phyloP scores from a whole-genome alignment of 2,329 filamentous ascomycete species.

The Macrophomina pseudophaseolina region DNA sequence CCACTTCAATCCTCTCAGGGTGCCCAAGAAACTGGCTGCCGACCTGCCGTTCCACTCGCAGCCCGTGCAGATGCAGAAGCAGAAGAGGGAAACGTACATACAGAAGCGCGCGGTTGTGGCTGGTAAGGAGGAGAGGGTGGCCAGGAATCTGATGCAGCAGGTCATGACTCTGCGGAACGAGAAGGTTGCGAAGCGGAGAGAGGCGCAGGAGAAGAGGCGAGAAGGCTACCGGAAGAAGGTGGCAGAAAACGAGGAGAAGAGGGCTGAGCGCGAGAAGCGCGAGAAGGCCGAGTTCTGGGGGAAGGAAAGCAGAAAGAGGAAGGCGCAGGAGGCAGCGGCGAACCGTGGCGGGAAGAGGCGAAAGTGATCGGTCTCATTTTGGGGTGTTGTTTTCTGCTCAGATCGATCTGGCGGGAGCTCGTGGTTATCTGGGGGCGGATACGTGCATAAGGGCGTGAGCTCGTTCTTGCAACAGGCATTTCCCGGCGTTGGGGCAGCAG shows the following conservation, averaged over 20 bases:
- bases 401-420: constrained; percentile 19
- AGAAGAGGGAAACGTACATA: constrained; percentile 83
- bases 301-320: constrained; percentile 82
- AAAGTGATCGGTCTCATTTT: constrained; percentile 19
- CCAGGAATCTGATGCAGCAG: constrained; percentile 88
- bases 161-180: constrained; percentile 89
- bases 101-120: constrained; percentile 91
- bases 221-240: constrained; percentile 83
- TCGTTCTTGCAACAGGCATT: constrained; percentile 26
- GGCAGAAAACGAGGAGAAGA: constrained; percentile 81
- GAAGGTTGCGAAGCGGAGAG: constrained; percentile 79
- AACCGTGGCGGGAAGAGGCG: constrained; percentile 23
- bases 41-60: constrained; percentile 92
- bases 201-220: constrained; percentile 87
- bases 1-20: constrained; percentile 66
- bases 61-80: constrained; percentile 79
- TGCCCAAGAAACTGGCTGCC: constrained; percentile 80
- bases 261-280: constrained; percentile 81
- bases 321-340: constrained; percentile 54
- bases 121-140: constrained; percentile 82
- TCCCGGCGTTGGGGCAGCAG: constrained; percentile 26
- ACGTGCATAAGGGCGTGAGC: constrained; percentile 23
- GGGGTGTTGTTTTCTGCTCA: constrained; percentile 8
- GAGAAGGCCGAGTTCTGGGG: constrained; percentile 94
- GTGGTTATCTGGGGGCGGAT: constrained; percentile 23